phyloP scores from a whole-genome alignment of 2,329 filamentous ascomycete species.

The Laburnicola sp. region DNA sequence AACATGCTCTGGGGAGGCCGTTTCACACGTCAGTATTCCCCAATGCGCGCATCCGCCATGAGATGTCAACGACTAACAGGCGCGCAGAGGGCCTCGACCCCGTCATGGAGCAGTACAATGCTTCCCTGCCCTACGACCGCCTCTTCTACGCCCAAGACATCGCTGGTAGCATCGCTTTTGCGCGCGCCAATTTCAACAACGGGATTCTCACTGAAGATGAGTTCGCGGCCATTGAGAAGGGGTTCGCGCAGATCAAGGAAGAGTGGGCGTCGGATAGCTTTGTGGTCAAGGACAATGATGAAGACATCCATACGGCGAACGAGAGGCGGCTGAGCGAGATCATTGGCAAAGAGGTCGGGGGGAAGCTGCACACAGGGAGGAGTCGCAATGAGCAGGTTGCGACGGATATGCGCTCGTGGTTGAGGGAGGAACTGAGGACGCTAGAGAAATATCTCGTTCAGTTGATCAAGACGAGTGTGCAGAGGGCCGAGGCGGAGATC shows the following conservation, averaged over 20 bases:
- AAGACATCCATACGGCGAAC: slow-evolving; percentile 61
- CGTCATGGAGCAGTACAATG: slow-evolving; percentile 84
- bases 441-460: slow-evolving; percentile 70
- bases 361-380: slow-evolving; percentile 86
- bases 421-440: slow-evolving; percentile 71
- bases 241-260: slow-evolving; percentile 62
- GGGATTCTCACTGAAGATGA: slow-evolving; percentile 74
- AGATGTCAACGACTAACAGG: background rate
- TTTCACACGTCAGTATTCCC: slow-evolving; percentile 34
- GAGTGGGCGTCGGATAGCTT: slow-evolving; percentile 54
- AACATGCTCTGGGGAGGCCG: slow-evolving; percentile 47
- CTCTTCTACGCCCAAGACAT: slow-evolving; percentile 80
- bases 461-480: slow-evolving; percentile 69
- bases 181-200: slow-evolving; percentile 73
- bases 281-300: slow-evolving; percentile 54
- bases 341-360: slow-evolving; percentile 80
- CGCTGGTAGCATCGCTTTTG: slow-evolving; percentile 77
- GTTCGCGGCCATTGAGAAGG: slow-evolving; percentile 72
- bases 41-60: slow-evolving; percentile 8
- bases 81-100: slow-evolving; percentile 74
- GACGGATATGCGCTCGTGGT: slow-evolving; percentile 88
- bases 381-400: slow-evolving; percentile 90
- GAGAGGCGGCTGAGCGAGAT: slow-evolving; percentile 69
- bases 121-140: slow-evolving; percentile 76
- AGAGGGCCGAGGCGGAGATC: slow-evolving; percentile 73